phyloP scores from a whole-genome alignment of 1,284 basidiomycete species.

The Leucoagaricus sp. region DNA sequence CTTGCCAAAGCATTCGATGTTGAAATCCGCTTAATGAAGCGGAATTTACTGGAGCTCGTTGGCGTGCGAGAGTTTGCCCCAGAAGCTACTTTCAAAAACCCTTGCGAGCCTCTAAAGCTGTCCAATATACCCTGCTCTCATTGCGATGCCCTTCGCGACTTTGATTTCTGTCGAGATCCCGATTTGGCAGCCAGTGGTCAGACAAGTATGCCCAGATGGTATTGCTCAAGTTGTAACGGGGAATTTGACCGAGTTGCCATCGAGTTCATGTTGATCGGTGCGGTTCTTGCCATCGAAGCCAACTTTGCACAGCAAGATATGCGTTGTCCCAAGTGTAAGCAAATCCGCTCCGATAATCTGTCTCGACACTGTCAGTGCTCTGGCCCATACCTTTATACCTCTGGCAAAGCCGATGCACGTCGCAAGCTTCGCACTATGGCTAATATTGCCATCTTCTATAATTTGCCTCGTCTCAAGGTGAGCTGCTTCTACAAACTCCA shows the following conservation, averaged over 20 bases:
- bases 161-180: constrained; percentile 94
- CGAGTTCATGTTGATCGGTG: constrained; percentile 84
- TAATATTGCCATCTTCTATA: constrained; percentile 78
- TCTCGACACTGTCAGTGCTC: constrained; percentile 88
- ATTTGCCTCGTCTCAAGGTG: constrained; percentile 67
- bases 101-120: constrained; percentile 89
- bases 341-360: constrained; percentile 86
- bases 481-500: constrained; percentile 18
- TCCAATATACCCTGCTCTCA: constrained; percentile 88
- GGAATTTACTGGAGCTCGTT: constrained; percentile 89
- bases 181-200: constrained; percentile 72
- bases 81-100: constrained; percentile 87
- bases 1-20: constrained; percentile 79
- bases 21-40: constrained; percentile 88
- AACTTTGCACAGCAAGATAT: constrained; percentile 90
- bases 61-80: constrained; percentile 86
- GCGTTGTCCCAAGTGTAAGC: constrained; percentile 85
- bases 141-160: constrained; percentile 89
- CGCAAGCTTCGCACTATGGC: constrained; percentile 77
- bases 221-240: constrained; percentile 72
- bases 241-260: constrained; percentile 88
- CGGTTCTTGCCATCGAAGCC: constrained; percentile 72
- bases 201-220: constrained; percentile 59
- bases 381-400: constrained; percentile 74
- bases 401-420: constrained; percentile 70